Conservation (phyloP, 306 rosid species). For the Cucumis sativus region DNA sequence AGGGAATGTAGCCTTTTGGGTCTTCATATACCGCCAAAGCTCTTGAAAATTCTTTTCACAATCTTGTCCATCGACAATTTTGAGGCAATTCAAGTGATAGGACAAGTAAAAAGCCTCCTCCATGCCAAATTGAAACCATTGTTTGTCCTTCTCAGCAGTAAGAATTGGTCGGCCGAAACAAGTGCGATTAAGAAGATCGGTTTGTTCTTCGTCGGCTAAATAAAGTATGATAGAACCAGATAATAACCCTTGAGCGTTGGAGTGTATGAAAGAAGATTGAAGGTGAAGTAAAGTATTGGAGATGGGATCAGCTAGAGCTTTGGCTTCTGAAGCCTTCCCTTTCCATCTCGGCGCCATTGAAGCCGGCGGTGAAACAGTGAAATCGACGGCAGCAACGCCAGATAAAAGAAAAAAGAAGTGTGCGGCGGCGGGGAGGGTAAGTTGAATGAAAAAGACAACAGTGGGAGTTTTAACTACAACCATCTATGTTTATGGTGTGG, state of each 20-base stretch:
- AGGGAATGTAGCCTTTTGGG: slow-evolving; percentile 37
- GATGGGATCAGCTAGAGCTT: slow-evolving; percentile 58
- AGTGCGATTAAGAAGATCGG: slow-evolving; percentile 36
- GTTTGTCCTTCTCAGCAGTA: slow-evolving; percentile 34
- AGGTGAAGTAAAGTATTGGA: slow-evolving; percentile 43
- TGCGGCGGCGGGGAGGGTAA: no score
- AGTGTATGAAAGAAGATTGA: slow-evolving; percentile 39
- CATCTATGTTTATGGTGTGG: no score
- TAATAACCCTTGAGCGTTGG: slow-evolving; percentile 35
- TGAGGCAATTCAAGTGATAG: slow-evolving; percentile 50
- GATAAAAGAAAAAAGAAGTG: no score
- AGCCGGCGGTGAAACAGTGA: neutral
- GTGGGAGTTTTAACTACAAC: no score
- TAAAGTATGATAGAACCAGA: slow-evolving; percentile 28
- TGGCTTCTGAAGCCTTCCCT: slow-evolving; percentile 57
- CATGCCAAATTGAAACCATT: slow-evolving; percentile 42
- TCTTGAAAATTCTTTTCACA: slow-evolving; percentile 24
- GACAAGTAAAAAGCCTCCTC: slow-evolving; percentile 75
- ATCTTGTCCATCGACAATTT: slow-evolving; percentile 17
- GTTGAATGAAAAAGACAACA: no score
- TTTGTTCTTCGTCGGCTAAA: slow-evolving; percentile 37
- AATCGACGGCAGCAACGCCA: no score
- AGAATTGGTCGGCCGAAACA: slow-evolving; percentile 49
- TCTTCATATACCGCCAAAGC: slow-evolving; percentile 43
- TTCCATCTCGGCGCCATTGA: slow-evolving; percentile 62